Conservation (phyloP, 495 filamentous ascomycete genomes). For the Hypoxylon perforatum region DNA sequence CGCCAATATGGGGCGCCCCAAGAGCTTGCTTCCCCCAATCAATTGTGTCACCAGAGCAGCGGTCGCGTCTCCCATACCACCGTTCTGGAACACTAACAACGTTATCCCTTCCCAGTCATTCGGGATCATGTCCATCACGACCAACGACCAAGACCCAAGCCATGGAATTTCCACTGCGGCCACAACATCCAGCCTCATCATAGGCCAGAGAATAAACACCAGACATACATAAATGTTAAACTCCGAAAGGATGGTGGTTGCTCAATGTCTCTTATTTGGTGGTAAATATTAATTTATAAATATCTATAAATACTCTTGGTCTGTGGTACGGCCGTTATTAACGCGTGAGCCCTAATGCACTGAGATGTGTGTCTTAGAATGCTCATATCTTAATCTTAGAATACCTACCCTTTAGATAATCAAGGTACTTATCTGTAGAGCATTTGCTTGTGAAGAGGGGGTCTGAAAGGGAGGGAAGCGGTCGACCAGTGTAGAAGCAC, state of each 20-base stretch:
- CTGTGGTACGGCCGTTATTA: not conserved
- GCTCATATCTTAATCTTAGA: not conserved
- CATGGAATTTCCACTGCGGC: too few species aligned
- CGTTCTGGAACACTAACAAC: slow-evolving; percentile 33
- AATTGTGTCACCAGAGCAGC: slow-evolving; percentile 31
- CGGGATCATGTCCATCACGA: slow-evolving; percentile 24
- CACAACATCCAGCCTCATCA: too few species aligned
- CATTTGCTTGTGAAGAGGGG: not conserved
- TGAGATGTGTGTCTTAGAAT: slow-evolving; percentile 1
- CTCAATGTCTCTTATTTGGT: not conserved
- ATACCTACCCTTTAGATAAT: not conserved
- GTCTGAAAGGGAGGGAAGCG: not conserved
- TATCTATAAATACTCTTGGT: not conserved
- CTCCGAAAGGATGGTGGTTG: too few species aligned
- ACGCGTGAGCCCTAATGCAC: not conserved
- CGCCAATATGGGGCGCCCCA: slow-evolving; percentile 21
- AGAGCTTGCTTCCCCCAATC: slow-evolving; percentile 30
- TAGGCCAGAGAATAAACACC: too few species aligned
- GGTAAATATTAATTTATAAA: not conserved
- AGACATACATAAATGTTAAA: too few species aligned
- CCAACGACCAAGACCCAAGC: not conserved
- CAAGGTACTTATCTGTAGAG: not conserved
- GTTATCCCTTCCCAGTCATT: slow-evolving; percentile 33
- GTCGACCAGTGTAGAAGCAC: slow-evolving; percentile 15
- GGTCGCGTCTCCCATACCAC: slow-evolving; percentile 28